Evolutionary conservation across 2,329 filamentous ascomycete genomes (phyloP).

Genomic region (Fusarium guadeloupense): DNA sequence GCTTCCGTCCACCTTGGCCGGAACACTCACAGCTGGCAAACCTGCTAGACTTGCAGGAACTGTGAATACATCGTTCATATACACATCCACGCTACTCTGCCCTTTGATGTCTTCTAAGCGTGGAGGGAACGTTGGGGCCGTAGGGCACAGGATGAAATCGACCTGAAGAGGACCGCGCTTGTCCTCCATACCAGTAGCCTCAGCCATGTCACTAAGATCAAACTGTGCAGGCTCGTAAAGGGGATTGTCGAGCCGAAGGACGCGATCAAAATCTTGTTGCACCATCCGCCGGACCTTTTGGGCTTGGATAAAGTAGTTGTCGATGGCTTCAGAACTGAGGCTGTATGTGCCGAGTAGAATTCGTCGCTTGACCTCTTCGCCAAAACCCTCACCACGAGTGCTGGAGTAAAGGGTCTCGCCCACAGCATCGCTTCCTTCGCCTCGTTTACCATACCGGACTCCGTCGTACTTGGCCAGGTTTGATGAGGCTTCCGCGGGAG

Average conservation of each 20-base stretch:
- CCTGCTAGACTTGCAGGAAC: conserved; percentile 94
- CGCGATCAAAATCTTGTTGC: conserved; percentile 83
- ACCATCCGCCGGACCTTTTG: conserved; percentile 87
- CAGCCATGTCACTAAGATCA: conserved; percentile 68
- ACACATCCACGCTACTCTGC: conserved; percentile 73
- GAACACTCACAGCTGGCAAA: conserved; percentile 86
- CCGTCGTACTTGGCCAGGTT: conserved; percentile 98
- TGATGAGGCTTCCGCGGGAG: conserved; percentile 92
- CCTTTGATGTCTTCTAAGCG: conserved; percentile 64
- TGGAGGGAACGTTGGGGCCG: conserved; percentile 80
- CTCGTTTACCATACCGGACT: conserved; percentile 82
- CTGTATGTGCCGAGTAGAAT: conserved; percentile 92
- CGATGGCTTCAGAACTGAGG: conserved; percentile 87
- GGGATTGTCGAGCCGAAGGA: conserved; percentile 76
- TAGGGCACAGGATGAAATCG: conserved; percentile 89
- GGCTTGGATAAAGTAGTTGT: conserved; percentile 96
- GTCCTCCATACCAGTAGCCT: conserved; percentile 59
- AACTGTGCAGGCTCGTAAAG: conserved; percentile 65
- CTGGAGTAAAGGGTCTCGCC: conserved; percentile 77
- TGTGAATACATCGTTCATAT: conserved; percentile 95
- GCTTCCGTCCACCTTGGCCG: conserved; percentile 53
- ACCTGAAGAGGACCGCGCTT: conserved; percentile 71
- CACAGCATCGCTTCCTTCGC: conserved; percentile 60
- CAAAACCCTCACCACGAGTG: conserved; percentile 79
- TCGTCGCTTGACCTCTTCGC: conserved; percentile 83